These are phyloP conservation scores for Murraya koenigii DNA, from an alignment of 345 rosid species.

Conservation along the genomic window DNA sequence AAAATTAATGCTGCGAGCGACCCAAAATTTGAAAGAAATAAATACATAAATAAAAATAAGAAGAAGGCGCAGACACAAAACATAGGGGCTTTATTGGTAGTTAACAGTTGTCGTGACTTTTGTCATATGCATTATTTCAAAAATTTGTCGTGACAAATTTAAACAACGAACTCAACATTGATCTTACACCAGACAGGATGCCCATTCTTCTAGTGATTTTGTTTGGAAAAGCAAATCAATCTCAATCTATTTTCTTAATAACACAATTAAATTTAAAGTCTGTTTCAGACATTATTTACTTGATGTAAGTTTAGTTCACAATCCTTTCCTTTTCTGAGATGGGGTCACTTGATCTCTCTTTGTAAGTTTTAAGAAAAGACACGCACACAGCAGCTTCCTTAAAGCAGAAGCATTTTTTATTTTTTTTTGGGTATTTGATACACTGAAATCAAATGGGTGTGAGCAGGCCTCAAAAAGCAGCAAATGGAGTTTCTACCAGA, in stretches of 20 bases:
- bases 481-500: conserved; percentile 63
- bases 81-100: conserved; percentile 32
- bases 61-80: not conserved
- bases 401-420: conserved; percentile 23
- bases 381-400: conserved; percentile 27
- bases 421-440: not conserved
- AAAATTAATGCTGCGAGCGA: too few relatives aligned
- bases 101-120: conserved; percentile 12
- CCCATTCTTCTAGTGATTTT: conserved; percentile 14
- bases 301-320: not conserved
- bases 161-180: conserved; percentile 19
- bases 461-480: conserved; percentile 54
- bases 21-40: too few relatives aligned
- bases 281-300: conserved; percentile 11
- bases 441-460: conserved; percentile 43
- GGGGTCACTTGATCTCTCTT: conserved; percentile 21
- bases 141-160: conserved; percentile 7
- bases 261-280: conserved; percentile 5
- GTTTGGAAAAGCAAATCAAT: conserved; percentile 13
- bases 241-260: not conserved
- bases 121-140: conserved; percentile 13
- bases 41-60: not conserved
- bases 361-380: conserved; percentile 13
- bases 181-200: conserved; percentile 5
- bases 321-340: conserved; percentile 18